Percentiles rank a stretch among this genome's conserved stretches.
These are phyloP conservation scores for Aspergillus ostianus DNA, from an alignment of 495 filamentous ascomycete species.

Conservation along the genomic window DNA sequence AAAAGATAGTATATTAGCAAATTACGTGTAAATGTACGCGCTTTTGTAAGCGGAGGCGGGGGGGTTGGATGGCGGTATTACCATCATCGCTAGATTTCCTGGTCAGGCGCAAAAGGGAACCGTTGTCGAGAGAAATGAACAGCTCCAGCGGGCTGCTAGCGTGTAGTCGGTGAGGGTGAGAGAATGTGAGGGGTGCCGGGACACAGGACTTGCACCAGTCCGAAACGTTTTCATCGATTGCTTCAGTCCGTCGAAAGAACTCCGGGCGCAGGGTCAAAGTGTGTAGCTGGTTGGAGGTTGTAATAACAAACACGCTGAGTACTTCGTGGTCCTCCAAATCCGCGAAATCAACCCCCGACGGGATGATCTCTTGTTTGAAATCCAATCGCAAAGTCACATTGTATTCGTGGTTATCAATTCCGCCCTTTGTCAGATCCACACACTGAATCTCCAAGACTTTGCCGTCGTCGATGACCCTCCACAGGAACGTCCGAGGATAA, in stretches of 20 bases:
- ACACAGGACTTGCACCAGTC: conserved; percentile 75
- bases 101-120: conserved; percentile 71
- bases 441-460: conserved; percentile 79
- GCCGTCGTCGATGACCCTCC: conserved; percentile 81
- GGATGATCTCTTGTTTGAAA: conserved; percentile 69
- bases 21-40: background rate
- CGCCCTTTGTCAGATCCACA: conserved; percentile 73
- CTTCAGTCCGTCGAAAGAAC: conserved; percentile 66
- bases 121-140: conserved; percentile 79
- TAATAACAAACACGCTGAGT: conserved; percentile 77
- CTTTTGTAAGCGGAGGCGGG: background rate
- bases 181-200: conserved; percentile 71
- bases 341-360: conserved; percentile 73
- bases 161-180: conserved; percentile 76
- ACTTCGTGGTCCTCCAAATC: conserved; percentile 77
- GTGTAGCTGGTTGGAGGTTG: conserved; percentile 72
- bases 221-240: conserved; percentile 65
- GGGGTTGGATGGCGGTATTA: conserved; percentile 28
- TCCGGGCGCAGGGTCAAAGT: conserved; percentile 77
- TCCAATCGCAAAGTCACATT: conserved; percentile 69
- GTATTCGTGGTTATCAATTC: conserved; percentile 61
- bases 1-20: conserved; percentile 22
- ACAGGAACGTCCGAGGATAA: conserved; percentile 82
- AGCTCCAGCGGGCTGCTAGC: conserved; percentile 70
- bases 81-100: conserved; percentile 65